Evolutionary conservation across 2,329 filamentous ascomycete genomes (phyloP).

Genomic region (Pseudopyricularia javanii): DNA sequence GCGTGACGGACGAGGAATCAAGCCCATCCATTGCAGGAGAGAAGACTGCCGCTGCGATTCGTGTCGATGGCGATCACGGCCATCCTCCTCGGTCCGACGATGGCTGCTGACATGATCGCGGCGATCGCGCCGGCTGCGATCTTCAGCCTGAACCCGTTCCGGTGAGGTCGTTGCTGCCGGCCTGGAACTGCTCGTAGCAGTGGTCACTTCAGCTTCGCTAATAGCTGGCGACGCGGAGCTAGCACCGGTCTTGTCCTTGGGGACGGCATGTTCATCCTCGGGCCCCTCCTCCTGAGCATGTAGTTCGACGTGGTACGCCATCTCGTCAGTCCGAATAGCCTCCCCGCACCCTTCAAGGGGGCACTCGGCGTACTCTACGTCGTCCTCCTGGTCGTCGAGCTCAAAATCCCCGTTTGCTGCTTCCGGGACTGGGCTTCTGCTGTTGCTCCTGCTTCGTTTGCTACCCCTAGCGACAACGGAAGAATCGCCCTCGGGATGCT

Average conservation of each 20-base stretch:
- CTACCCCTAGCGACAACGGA: constrained; percentile 5
- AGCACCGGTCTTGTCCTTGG: neutral
- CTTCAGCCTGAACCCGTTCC: neutral
- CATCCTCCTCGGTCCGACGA: neutral
- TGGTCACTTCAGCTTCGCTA: neutral
- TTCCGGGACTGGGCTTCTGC: neutral
- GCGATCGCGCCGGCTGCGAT: neutral
- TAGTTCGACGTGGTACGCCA: constrained; percentile 47
- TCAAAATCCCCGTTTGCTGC: constrained; percentile 9
- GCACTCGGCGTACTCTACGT: constrained; percentile 34
- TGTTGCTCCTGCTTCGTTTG: neutral
- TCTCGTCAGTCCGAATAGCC: constrained; percentile 34
- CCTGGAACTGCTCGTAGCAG: neutral
- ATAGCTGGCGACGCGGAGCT: neutral
- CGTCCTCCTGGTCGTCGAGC: constrained; percentile 14
- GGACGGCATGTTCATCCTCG: constrained; percentile 2
- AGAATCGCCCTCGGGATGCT: constrained; percentile 5
- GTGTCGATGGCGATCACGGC: neutral
- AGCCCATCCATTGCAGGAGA: neutral
- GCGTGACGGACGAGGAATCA: constrained; percentile 3
- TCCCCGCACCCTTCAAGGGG: constrained; percentile 47
- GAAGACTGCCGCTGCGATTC: neutral
- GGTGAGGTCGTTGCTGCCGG: neutral
- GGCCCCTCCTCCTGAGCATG: constrained; percentile 26
- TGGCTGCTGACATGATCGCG: constrained; percentile 1